Evolutionary conservation across 2,329 filamentous ascomycete species (phyloP), one percentile per base, ranked within the genome.

Genomic region (Onygena corvina): DNA sequence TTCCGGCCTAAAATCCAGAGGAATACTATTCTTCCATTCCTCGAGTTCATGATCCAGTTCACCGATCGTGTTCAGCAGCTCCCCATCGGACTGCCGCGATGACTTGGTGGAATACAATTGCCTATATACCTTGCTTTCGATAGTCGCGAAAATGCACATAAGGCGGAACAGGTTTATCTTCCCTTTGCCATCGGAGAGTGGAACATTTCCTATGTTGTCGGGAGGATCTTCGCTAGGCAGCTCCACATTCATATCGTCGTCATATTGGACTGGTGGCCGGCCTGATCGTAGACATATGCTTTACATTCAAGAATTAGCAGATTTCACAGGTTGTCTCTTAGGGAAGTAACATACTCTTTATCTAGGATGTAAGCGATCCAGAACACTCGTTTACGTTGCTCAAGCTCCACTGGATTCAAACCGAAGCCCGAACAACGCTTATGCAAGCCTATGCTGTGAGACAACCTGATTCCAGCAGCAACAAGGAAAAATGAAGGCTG

Each of bases 131-230:
- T 84, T 87, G 66, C 87, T 92, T 66, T 95, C 86, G 53, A 98
- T 95, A 27, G 83, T 80, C 14, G 89, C 80, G 61, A 98, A 89
- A 58, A 88, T 85, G 63, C 87, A 94, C 80, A 95, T 89, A 33
- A 89, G 76, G 27, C 89, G 77, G 72, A 98, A 98, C 9, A 98
- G 72, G 61, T 98, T 98, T 74, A 95, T 84, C 62, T 94, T 95
- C 50, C 84, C 82, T 64, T 87, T 90, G 18, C 88, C 87, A 58
- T 94, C 86, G 3, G 84, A 81, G 33, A 96, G 71, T 3, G 89
- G 87, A 35, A 98, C 93, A 61, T 94, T 94, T 52, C 92, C 92
- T 53, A 95, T 87, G 54, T 93, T 92, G 62, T 98, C 92, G 2
- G 77, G 77, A 0, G 92, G 92, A 52, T 95, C 83, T 52, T 89